Evolutionary conservation across 495 filamentous ascomycete species (phyloP).

Genomic region (Penicillium tannophilum): DNA sequence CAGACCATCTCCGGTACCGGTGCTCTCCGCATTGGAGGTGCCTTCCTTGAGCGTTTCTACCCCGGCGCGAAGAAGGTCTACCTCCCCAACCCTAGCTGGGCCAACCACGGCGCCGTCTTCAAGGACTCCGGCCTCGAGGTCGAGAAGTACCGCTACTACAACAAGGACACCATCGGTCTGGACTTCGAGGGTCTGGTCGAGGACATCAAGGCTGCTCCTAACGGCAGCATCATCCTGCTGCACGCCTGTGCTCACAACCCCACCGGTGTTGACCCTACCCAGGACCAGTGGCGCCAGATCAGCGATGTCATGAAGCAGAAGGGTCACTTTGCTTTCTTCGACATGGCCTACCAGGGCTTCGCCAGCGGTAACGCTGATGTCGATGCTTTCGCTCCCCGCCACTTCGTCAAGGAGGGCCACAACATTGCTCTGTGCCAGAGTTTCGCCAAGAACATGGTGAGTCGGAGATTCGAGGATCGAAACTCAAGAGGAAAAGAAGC

Average conservation of each 20-base stretch:
- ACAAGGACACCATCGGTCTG: conserved; percentile 96
- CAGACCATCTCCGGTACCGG: conserved; percentile 98
- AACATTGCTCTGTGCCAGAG: conserved; percentile 86
- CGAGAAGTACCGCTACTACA: conserved; percentile 96
- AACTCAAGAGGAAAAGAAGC: background rate
- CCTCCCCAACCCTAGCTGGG: conserved; percentile 95
- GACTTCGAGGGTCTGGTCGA: conserved; percentile 93
- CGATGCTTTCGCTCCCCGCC: conserved; percentile 88
- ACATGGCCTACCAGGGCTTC: conserved; percentile 99
- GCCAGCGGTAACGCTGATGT: conserved; percentile 87
- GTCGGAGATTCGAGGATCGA: conserved; percentile 11
- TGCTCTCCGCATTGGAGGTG: conserved; percentile 89
- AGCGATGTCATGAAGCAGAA: conserved; percentile 85
- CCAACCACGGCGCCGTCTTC: conserved; percentile 97
- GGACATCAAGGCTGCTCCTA: conserved; percentile 87
- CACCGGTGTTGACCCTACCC: conserved; percentile 92
- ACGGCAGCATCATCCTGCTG: conserved; percentile 84
- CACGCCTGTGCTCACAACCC: conserved; percentile 99
- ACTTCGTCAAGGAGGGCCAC: conserved; percentile 94
- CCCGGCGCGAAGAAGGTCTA: conserved; percentile 91
- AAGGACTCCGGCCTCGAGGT: conserved; percentile 88
- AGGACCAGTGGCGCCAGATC: conserved; percentile 92
- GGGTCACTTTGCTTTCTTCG: conserved; percentile 94
- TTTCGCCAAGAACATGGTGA: conserved; percentile 99
- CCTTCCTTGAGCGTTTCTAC: conserved; percentile 89